Conservation (phyloP, 2,329 filamentous ascomycete genomes). For the Colletotrichum destructivum region DNA sequence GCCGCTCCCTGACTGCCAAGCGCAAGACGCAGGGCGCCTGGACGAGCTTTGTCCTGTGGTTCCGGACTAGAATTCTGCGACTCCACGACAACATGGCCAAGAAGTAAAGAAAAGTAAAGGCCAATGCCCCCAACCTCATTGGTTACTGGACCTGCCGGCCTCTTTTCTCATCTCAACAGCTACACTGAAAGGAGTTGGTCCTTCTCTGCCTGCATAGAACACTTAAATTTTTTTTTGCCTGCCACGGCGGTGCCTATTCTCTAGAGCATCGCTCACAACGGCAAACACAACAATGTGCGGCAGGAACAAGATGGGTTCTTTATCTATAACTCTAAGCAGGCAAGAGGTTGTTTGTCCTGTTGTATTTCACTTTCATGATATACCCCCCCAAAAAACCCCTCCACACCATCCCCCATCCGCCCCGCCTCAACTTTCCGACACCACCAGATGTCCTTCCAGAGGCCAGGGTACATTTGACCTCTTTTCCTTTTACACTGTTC, state of each 20-base stretch:
- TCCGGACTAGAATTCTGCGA: conserved; percentile 70
- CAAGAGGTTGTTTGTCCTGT: conserved; percentile 15
- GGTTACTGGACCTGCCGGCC: background rate
- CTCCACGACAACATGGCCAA: conserved; percentile 49
- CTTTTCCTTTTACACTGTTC: conserved; percentile 16
- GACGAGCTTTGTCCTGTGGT: conserved; percentile 76
- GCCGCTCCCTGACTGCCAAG: conserved; percentile 66
- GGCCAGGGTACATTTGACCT: conserved; percentile 21
- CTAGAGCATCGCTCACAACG: background rate
- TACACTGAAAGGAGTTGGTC: background rate
- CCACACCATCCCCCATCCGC: background rate
- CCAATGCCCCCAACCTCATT: background rate
- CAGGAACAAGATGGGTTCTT: conserved; percentile 16
- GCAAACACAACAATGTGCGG: conserved; percentile 2
- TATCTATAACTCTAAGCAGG: background rate
- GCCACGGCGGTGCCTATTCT: background rate
- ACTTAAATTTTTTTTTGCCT: background rate
- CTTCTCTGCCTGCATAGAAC: background rate
- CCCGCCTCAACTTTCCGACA: conserved; percentile 25
- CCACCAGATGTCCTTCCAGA: conserved; percentile 29
- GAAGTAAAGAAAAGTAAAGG: conserved; percentile 32
- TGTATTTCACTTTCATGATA: conserved; percentile 30
- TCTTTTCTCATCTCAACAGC: background rate
- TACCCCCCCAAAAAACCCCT: background rate
- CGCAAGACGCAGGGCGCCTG: conserved; percentile 74